phyloP scores from a whole-genome alignment of 2,329 filamentous ascomycete species.

The Ilyonectria mors-panacis region DNA sequence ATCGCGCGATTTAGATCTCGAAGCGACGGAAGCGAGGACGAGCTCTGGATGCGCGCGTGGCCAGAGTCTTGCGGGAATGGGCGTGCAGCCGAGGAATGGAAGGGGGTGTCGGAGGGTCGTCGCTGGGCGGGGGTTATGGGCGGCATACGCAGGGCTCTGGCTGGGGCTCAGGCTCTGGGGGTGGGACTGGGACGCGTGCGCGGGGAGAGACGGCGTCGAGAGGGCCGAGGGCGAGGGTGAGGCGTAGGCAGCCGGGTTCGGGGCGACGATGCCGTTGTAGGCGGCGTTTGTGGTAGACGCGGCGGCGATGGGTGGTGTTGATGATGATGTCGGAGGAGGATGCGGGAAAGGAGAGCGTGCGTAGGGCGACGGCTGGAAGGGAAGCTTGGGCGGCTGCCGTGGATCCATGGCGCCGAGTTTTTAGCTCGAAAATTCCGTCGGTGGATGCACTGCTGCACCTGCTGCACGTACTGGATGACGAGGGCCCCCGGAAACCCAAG shows the following conservation, averaged over 20 bases:
- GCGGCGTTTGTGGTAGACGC: slow-evolving; percentile 14
- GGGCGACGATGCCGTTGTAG: slow-evolving; percentile 29
- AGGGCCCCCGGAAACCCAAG: slow-evolving; percentile 47
- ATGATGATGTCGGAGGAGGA: slow-evolving; percentile 32
- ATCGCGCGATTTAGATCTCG: slow-evolving; percentile 58
- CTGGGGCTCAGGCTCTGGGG: slow-evolving; percentile 42
- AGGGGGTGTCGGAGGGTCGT: slow-evolving; percentile 61
- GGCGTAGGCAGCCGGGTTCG: neutral
- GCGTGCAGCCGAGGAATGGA: slow-evolving; percentile 54
- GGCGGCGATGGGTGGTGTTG: slow-evolving; percentile 32
- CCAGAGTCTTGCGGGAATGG: slow-evolving; percentile 51
- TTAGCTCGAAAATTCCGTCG: slow-evolving; percentile 53
- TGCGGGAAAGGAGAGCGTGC: slow-evolving; percentile 50
- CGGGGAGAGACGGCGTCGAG: slow-evolving; percentile 34
- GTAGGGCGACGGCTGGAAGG: slow-evolving; percentile 51
- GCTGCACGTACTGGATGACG: slow-evolving; percentile 36
- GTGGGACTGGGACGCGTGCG: slow-evolving; percentile 41
- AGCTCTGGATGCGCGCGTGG: slow-evolving; percentile 61
- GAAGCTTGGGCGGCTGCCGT: slow-evolving; percentile 52
- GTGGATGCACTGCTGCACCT: slow-evolving; percentile 25
- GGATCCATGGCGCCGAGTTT: slow-evolving; percentile 53
- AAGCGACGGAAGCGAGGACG: slow-evolving; percentile 60
- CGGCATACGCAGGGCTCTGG: slow-evolving; percentile 50
- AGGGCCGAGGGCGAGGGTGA: slow-evolving; percentile 29
- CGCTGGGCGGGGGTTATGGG: slow-evolving; percentile 49